Conservation (phyloP, 148 eudicot species). For the Fagopyrum tataricum region DNA sequence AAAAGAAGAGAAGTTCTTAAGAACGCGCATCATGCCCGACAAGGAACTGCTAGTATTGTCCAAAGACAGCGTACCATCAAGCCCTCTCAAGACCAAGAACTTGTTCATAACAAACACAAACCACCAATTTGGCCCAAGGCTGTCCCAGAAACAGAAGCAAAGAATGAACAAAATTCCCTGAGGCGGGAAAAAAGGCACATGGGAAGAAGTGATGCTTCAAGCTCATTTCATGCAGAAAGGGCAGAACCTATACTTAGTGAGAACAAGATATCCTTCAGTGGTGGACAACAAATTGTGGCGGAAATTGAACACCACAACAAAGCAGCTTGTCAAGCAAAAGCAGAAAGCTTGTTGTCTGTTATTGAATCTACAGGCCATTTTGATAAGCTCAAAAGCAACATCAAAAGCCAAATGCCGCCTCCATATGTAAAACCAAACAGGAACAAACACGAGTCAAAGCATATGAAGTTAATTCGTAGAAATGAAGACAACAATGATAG, state of each 20-base stretch:
- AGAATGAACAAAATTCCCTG: conserved; percentile 15
- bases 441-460: conserved; percentile 24
- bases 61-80: not conserved
- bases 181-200: conserved; percentile 20
- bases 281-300: conserved; percentile 7
- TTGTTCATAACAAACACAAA: conserved; percentile 19
- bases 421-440: conserved; percentile 62
- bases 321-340: conserved; percentile 22
- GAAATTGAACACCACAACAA: conserved; percentile 17
- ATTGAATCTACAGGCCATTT: conserved; percentile 19
- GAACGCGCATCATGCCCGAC: conserved; percentile 18
- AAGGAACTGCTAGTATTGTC: not conserved
- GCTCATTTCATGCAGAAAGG: conserved; percentile 25
- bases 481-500: conserved; percentile 22
- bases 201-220: conserved; percentile 27
- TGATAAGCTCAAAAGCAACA: conserved; percentile 32
- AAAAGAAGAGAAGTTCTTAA: conserved; percentile 17
- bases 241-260: conserved; percentile 17
- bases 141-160: conserved; percentile 25
- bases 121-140: conserved; percentile 23
- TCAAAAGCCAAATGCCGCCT: conserved; percentile 47
- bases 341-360: conserved; percentile 23
- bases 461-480: conserved; percentile 8
- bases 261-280: not conserved
- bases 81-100: conserved; percentile 18